Base-by-base conservation (phyloP, 2,329 filamentous ascomycete species). In the Ceratocystis alfenasii region DNA sequence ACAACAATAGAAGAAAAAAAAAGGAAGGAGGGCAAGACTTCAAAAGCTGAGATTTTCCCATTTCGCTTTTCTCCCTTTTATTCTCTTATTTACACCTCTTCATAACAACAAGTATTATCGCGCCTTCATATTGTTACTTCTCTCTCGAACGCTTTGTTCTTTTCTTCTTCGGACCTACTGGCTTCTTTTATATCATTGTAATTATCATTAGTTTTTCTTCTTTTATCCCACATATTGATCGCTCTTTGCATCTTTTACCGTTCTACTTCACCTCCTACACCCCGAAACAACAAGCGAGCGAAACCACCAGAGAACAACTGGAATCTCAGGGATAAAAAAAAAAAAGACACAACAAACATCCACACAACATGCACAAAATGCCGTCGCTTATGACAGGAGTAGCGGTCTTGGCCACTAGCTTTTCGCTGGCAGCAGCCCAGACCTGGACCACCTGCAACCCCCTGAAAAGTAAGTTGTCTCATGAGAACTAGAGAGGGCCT, bases 381-480 rank as follows among this genome's bases (percentile, higher is more conserved):
- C 46, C 36, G 45, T 62, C 45, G 17, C 41, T 65, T 33, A 10
- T 33, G 25, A n/a, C 33, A 12, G 63, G n/a, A 33, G 30, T 70
- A 6, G 70, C 70, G 22, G 70, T 70, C 5, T 63, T 71, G 36
- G 67, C 68, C 3, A 67, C 74, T 50, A 66, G 74, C 46, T 62
- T 71, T 30, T 67, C 68, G 28, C 66, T 70, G 28, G 73, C 67
- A 30, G 71, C 71, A 36, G 76, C 75, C 5, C 76, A 78, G 67
- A 78, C 76, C 66, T 78, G 72, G 70, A 77, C 75, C 65, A 70
- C 68, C 67, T 78, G 76, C 69, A 78, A 78, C 64, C 76, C 76
- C 22, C 68, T 77, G 55, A 71, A 72, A 65, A 72, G 75, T 76
- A 73, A 69, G 74, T n/a, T 10, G 7, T 46, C 15, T 50, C 41